Conservation (phyloP, 441 rosid species). For the Pelargonium australe region DNA sequence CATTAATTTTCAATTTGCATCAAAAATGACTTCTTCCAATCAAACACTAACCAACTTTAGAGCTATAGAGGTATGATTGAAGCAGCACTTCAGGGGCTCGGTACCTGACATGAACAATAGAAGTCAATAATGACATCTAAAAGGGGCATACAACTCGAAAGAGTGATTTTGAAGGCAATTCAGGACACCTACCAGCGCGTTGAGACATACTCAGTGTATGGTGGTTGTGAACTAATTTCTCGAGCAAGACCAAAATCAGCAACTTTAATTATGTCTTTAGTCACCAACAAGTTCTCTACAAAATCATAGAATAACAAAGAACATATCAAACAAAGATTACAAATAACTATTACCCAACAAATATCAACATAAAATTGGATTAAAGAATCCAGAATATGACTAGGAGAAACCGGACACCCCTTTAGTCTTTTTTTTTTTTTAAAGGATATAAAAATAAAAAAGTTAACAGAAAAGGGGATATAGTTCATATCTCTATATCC, state of each 20-base stretch:
- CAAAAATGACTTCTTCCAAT: not conserved
- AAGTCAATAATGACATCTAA: not conserved
- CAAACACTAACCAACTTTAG: slow-evolving; percentile 72
- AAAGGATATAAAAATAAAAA: not conserved
- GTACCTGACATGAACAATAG: slow-evolving; percentile 45
- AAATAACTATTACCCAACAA: not conserved
- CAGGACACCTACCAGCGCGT: slow-evolving; percentile 71
- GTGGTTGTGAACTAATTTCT: slow-evolving; percentile 74
- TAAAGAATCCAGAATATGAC: not conserved
- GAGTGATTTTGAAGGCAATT: slow-evolving; percentile 7
- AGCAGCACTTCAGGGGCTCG: slow-evolving; percentile 96
- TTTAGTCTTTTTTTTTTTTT: not conserved
- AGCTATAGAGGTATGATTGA: slow-evolving; percentile 62
- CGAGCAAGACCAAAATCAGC: slow-evolving; percentile 98
- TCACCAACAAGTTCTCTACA: slow-evolving; percentile 72
- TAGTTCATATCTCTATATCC: not conserved
- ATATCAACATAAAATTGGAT: not conserved
- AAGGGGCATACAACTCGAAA: not conserved
- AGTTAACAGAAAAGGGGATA: not conserved
- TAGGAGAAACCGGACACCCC: not conserved
- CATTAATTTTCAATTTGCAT: not conserved
- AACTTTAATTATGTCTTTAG: slow-evolving; percentile 69
- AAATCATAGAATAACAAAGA: not conserved
- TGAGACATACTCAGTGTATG: slow-evolving; percentile 86
- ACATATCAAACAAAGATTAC: not conserved